These are phyloP conservation scores for Shiraia bambusicola DNA, from an alignment of 2,329 filamentous ascomycete genomes.

Conservation along the genomic window DNA sequence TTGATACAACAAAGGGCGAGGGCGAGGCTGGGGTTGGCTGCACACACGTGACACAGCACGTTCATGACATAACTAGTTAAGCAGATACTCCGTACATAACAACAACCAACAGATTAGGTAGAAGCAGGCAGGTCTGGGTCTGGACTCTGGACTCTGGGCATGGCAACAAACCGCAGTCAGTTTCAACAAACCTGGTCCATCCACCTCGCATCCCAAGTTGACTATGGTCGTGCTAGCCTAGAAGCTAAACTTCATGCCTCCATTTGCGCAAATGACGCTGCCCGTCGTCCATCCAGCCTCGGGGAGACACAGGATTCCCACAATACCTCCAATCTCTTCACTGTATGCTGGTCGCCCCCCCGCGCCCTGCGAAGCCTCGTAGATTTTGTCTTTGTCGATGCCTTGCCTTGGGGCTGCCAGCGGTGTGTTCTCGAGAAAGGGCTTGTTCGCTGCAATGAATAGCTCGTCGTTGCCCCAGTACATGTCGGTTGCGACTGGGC, in stretches of 20 bases:
- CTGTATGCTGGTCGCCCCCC: slow-evolving; percentile 64
- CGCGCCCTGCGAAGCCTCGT: slow-evolving; percentile 42
- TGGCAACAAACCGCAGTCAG: no score
- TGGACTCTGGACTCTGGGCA: no score
- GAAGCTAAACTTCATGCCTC: slow-evolving; percentile 60
- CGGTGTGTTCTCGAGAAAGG: slow-evolving; percentile 65
- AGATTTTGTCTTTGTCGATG: slow-evolving; percentile 62
- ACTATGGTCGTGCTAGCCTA: slow-evolving; percentile 5
- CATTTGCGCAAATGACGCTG: slow-evolving; percentile 77
- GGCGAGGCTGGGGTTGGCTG: no score
- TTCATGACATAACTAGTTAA: no score
- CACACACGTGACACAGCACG: no score
- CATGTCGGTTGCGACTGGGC: slow-evolving; percentile 65
- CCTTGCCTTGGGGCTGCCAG: slow-evolving; percentile 62
- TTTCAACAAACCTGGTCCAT: no score
- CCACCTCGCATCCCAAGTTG: no score
- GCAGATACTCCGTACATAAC: no score
- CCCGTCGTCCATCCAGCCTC: slow-evolving; percentile 79
- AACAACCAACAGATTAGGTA: no score
- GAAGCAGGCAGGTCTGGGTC: no score
- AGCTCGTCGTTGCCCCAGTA: slow-evolving; percentile 57
- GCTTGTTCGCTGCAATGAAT: slow-evolving; percentile 61
- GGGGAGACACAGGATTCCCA: slow-evolving; percentile 71
- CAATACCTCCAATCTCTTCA: slow-evolving; percentile 71
- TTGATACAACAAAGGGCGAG: no score